Percentiles rank a stretch among this genome's conserved stretches.
Evolutionary conservation across 768 basidiomycete species (phyloP).

Genomic region (Ramaria sp.): DNA sequence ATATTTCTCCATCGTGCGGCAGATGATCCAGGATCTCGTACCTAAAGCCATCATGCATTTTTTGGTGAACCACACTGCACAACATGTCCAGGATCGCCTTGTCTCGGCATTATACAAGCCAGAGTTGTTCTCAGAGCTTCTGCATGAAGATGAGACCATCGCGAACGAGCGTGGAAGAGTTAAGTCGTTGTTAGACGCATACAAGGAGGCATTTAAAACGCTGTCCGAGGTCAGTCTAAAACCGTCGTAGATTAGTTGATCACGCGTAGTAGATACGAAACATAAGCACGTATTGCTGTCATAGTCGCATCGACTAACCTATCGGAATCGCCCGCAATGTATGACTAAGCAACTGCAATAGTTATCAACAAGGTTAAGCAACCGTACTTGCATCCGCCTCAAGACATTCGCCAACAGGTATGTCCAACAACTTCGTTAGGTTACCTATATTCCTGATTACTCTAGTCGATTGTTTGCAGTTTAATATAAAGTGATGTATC

Average conservation of each 20-base stretch:
- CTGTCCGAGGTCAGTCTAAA: constrained; percentile 76
- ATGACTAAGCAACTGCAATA: constrained; percentile 5
- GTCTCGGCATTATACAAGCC: constrained; percentile 95
- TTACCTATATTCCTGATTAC: not conserved
- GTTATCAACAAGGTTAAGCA: not conserved
- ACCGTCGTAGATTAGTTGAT: constrained; percentile 28
- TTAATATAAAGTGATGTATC: not conserved
- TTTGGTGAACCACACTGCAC: constrained; percentile 92
- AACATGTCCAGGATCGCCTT: constrained; percentile 92
- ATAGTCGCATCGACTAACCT: no score
- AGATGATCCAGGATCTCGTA: constrained; percentile 92
- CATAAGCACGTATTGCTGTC: not conserved
- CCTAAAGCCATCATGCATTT: constrained; percentile 99
- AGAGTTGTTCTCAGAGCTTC: constrained; percentile 77
- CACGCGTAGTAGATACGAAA: not conserved
- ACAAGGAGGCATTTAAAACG: constrained; percentile 88
- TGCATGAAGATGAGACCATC: constrained; percentile 92
- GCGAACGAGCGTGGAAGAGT: constrained; percentile 90
- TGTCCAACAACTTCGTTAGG: not conserved
- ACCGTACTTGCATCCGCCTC: not conserved
- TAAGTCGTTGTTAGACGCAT: constrained; percentile 90
- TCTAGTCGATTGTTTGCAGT: not conserved
- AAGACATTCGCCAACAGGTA: not conserved
- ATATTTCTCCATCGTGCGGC: constrained; percentile 93
- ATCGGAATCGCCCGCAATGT: not conserved